These are phyloP conservation scores for Vaccinium corymbosum DNA, from an alignment of 148 eudicot species.

Conservation along the genomic window DNA sequence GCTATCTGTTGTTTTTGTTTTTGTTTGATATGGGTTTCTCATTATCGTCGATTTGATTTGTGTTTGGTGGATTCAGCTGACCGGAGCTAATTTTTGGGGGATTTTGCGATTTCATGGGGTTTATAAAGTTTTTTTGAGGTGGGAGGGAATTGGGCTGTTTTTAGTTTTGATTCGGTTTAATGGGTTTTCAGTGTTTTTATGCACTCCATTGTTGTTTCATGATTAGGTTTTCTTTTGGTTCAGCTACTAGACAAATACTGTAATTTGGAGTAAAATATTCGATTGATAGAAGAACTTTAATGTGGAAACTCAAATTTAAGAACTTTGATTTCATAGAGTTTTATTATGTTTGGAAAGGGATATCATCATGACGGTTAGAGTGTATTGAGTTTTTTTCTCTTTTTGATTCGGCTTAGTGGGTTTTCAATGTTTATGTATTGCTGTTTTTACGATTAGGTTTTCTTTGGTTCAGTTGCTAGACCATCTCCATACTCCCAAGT, in stretches of 20 bases:
- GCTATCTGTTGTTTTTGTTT: not conserved
- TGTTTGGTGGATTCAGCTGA: conserved; percentile 7
- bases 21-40: not conserved
- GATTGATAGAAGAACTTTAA: not conserved
- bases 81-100: not conserved
- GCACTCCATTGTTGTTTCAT: not conserved
- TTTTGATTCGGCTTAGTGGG: not conserved
- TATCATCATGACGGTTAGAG: not conserved
- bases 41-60: not conserved
- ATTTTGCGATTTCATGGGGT: not conserved
- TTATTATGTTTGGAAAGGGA: not conserved
- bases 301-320: not conserved
- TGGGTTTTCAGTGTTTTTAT: not conserved
- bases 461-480: not conserved
- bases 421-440: conserved; percentile 2
- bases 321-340: not conserved
- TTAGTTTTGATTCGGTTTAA: not conserved
- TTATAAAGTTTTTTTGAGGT: not conserved
- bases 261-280: not conserved
- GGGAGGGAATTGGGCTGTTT: not conserved
- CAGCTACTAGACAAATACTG: too few relatives aligned
- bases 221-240: not conserved
- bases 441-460: not conserved
- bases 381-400: not conserved
- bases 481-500: not conserved